These are phyloP conservation scores for Alternaria sp. DNA, from an alignment of 2,329 filamentous ascomycete species.

Conservation along the genomic window DNA sequence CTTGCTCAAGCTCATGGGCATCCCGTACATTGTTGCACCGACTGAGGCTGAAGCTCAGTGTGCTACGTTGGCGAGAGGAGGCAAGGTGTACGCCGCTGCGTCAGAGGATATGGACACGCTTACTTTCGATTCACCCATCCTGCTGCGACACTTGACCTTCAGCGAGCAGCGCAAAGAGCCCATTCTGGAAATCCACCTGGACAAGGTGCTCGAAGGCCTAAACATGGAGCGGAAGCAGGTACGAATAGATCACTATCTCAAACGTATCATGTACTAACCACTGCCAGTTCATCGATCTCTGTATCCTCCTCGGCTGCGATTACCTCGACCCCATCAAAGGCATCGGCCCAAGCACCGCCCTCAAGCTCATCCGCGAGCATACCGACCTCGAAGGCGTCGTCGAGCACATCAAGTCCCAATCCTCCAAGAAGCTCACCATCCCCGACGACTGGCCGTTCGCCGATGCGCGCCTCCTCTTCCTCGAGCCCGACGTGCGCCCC, in stretches of 20 bases:
- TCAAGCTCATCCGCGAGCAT: conserved; percentile 94
- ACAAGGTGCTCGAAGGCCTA: conserved; percentile 84
- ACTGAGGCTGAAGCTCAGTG: conserved; percentile 98
- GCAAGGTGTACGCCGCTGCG: conserved; percentile 95
- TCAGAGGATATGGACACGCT: conserved; percentile 99
- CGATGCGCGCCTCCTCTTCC: conserved; percentile 90
- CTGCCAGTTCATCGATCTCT: conserved; percentile 89
- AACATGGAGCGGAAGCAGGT: conserved; percentile 88
- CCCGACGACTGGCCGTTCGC: conserved; percentile 97
- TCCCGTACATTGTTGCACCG: conserved; percentile 92
- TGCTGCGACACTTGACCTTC: conserved; percentile 92
- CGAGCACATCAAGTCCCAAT: conserved; percentile 76
- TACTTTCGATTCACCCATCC: conserved; percentile 90
- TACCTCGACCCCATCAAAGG: conserved; percentile 97
- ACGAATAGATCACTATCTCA: conserved; percentile 28
- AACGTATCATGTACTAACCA: conserved; percentile 6
- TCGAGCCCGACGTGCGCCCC: conserved; percentile 83
- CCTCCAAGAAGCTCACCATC: conserved; percentile 72
- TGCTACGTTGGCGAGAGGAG: conserved; percentile 83
- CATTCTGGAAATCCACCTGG: conserved; percentile 91
- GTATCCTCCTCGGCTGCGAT: conserved; percentile 95
- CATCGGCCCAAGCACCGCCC: conserved; percentile 86
- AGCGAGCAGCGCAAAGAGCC: conserved; percentile 97
- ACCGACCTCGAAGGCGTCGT: conserved; percentile 87
- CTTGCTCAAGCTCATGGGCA: conserved; percentile 91